Base-by-base conservation (phyloP, 2,329 filamentous ascomycete genomes). In the Albifimbria verrucaria region DNA sequence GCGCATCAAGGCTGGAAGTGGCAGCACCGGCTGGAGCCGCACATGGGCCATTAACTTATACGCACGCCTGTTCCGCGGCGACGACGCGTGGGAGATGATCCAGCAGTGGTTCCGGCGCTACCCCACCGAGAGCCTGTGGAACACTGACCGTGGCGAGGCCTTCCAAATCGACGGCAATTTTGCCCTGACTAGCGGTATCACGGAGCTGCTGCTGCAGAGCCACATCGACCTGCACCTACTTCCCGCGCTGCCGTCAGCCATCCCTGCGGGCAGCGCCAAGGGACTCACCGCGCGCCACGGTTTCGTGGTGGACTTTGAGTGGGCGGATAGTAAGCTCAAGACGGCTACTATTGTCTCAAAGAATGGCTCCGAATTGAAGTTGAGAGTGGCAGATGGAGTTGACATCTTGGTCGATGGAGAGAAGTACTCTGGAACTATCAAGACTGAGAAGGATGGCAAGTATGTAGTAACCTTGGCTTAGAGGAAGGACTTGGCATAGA, bases 21-120 rank as follows among this genome's bases (percentile, higher is more conserved):
- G 76, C 0, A 72, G 77, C 49, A 81, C 77, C 0, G 78, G 78
- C 0, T 81, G 78, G 78, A 77, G 75, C 4, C 68, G 75, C 17
- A 76, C 76, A 5, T 81, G 77, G 77, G 62, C 76, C 0, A 65
- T 79, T n/a, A 77, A 74, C 41, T 64, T 79, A 39, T 75, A 76
- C 49, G 77, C 77, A 12, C 71, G 79, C 1, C 62, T 81, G 1
- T 45, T 53, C 4, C 59, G 65, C 15, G 47, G 53, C 1, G 20
- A 43, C 12, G 57, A 52, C 1, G 61, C 58, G 1, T 45, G 23
- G 1, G 48, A 47, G 4, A 57, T 62, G 5, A 57, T 62, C 53
- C 55, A 65, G 4, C 15, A 56, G 6, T 25, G 65, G 2, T 18
- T 65, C 1, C 43, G 52, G 7, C 48, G 41, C 1, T 64, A 59